Evolutionary conservation across 2,329 filamentous ascomycete species (phyloP).

Genomic region (Cladosporium sp.): DNA sequence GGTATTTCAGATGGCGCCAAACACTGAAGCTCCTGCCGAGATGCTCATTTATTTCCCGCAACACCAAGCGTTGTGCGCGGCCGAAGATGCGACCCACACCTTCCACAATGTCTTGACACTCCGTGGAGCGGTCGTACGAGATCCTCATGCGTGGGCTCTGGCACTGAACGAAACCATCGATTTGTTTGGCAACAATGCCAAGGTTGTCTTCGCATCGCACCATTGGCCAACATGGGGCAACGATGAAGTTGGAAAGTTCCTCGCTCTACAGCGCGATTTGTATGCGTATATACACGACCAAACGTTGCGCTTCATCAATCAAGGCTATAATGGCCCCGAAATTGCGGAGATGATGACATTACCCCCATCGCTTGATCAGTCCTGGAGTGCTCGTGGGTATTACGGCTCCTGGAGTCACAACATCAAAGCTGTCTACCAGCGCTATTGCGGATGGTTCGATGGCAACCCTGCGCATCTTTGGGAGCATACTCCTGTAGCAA

Average conservation of each 20-base stretch:
- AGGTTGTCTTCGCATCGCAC: neutral
- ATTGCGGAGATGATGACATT: neutral
- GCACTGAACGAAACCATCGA: neutral
- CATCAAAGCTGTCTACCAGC: constrained; percentile 10
- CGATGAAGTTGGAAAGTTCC: neutral
- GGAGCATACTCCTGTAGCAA: constrained; percentile 6
- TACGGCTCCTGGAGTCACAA: neutral
- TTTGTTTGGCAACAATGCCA: neutral
- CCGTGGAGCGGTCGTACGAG: neutral
- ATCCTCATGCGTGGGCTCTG: neutral
- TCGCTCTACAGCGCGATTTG: neutral
- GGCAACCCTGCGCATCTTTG: constrained; percentile 11
- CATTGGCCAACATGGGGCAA: neutral
- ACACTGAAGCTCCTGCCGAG: neutral
- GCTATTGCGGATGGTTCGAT: constrained; percentile 12
- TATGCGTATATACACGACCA: neutral
- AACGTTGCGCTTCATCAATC: neutral
- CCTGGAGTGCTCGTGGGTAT: neutral
- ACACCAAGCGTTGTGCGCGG: neutral
- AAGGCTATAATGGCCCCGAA: neutral
- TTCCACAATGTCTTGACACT: neutral
- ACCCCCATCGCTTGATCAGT: neutral
- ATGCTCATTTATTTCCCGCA: neutral
- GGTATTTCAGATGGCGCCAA: neutral
- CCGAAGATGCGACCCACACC: neutral